Percentiles rank a stretch among this genome's conserved stretches.
These are phyloP conservation scores for Colletotrichum euphorbiae DNA, from an alignment of 2,329 filamentous ascomycete genomes.

Conservation along the genomic window DNA sequence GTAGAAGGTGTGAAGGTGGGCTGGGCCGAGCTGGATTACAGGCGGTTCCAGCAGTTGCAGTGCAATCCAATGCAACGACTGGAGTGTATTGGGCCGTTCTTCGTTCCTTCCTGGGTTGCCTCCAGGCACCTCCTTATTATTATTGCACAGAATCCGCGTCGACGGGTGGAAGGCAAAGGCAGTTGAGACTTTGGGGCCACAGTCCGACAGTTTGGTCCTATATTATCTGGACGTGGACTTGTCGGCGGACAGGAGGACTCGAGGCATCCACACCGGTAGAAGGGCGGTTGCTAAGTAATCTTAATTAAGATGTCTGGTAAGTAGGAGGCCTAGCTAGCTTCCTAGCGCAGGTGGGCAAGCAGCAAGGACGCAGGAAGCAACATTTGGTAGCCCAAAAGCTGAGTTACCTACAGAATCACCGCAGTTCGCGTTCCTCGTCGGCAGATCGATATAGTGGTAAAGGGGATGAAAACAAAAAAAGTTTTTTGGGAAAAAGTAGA, in stretches of 20 bases:
- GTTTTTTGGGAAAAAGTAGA: background rate
- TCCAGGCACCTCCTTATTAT: constrained; percentile 19
- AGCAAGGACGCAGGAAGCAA: background rate
- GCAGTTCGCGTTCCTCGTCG: constrained; percentile 18
- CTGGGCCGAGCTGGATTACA: constrained; percentile 4
- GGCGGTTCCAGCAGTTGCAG: constrained; percentile 22
- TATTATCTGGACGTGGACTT: background rate
- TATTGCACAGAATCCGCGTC: background rate
- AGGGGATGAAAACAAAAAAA: too few species aligned
- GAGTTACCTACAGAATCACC: constrained; percentile 18
- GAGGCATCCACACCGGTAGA: background rate
- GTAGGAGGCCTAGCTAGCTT: background rate
- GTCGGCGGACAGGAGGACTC: background rate
- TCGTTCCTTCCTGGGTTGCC: background rate
- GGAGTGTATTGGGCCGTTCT: constrained; percentile 2
- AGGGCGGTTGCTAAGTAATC: background rate
- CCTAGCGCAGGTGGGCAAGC: constrained; percentile 14
- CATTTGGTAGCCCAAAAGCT: background rate
- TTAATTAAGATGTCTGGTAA: background rate
- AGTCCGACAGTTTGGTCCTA: background rate
- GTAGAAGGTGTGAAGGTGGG: constrained; percentile 3
- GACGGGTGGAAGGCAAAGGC: constrained; percentile 2
- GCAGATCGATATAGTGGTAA: background rate
- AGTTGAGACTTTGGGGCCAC: constrained; percentile 6
- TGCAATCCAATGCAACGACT: background rate